Percentiles rank a stretch among this genome's conserved stretches.
These are phyloP conservation scores for Citrus medica DNA, from an alignment of 345 rosid species.

Conservation along the genomic window DNA sequence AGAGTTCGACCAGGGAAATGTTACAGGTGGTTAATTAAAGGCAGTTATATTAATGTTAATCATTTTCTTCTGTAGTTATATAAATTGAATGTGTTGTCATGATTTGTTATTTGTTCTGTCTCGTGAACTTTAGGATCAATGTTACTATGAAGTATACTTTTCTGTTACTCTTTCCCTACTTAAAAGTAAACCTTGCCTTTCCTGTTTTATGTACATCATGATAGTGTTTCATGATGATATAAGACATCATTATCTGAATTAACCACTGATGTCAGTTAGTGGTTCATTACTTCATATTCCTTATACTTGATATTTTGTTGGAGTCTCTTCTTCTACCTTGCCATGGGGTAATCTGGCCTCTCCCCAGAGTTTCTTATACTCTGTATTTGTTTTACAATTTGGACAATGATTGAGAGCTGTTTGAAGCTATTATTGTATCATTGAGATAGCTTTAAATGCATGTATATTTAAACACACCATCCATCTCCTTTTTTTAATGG, in stretches of 20 bases:
- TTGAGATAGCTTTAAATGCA: neutral
- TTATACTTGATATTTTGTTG: neutral
- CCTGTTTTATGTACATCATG: neutral
- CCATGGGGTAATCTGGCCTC: neutral
- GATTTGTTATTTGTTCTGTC: neutral
- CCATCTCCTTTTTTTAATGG: neutral
- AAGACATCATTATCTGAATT: neutral
- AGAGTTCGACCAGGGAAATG: slow-evolving; percentile 95
- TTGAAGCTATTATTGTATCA: neutral
- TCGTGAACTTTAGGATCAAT: neutral
- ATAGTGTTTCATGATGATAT: neutral
- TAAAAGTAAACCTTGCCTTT: neutral
- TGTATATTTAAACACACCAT: neutral
- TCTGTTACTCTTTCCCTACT: neutral
- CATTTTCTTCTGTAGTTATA: neutral
- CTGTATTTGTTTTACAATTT: neutral
- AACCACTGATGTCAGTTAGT: neutral
- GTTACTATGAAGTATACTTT: neutral
- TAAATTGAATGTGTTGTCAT: neutral
- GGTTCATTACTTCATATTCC: neutral
- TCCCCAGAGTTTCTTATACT: neutral
- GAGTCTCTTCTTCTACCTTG: neutral
- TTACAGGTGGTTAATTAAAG: slow-evolving; percentile 57
- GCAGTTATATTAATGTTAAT: neutral
- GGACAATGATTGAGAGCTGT: neutral